Evolutionary conservation across 1,139 yeast genomes (phyloP), one percentile per base, ranked within the genome.

Genomic region (Chernovozyma sophiae-reginae): DNA sequence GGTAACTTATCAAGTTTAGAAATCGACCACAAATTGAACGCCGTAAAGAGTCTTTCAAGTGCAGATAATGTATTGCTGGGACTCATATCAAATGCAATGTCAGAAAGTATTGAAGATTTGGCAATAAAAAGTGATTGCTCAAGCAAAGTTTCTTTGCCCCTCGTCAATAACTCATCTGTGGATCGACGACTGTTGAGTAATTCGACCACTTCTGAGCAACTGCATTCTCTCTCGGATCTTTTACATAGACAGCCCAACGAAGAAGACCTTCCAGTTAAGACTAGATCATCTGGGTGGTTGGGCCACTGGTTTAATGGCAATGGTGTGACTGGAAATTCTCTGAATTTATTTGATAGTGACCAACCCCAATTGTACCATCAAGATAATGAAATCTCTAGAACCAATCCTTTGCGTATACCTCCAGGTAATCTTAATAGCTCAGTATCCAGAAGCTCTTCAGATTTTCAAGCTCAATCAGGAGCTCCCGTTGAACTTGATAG

Each of bases 401-500:
- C 23, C 23, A 7, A 20, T 20, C 23, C 23, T 20, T 6, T 20
- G 8, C 23, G 10, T 7, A 20, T 20, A 6, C 10, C 23, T 20
- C 23, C 6, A 7, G 10, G 6, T 7, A 10, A 10, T 7, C 10
- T 10, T 7, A 20, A 10, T 20, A 10, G 8, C 10, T 20, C 23
- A 10, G 10, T 20, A 7, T 20, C 6, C 18, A 16, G 24, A 32
- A 32, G 13, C 19, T 34, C 23, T 20, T 20, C 23, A 7, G 23
- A 20, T 20, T n/a, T 6, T 42, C 34, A 20, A 7, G 6, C 23
- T 20, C 8, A 10, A 6, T 26, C 18, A 26, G 44, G 51, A 22
- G 67, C 60, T 0, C 77, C 79, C 0, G 65, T 75, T 30, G 81
- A 75, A 44, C 57, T 75, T 47, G 73, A 68, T 24, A 65, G 58